Evolutionary conservation across 164 flowering plant genomes (phyloP).

Genomic region (Protea cynaroides): DNA sequence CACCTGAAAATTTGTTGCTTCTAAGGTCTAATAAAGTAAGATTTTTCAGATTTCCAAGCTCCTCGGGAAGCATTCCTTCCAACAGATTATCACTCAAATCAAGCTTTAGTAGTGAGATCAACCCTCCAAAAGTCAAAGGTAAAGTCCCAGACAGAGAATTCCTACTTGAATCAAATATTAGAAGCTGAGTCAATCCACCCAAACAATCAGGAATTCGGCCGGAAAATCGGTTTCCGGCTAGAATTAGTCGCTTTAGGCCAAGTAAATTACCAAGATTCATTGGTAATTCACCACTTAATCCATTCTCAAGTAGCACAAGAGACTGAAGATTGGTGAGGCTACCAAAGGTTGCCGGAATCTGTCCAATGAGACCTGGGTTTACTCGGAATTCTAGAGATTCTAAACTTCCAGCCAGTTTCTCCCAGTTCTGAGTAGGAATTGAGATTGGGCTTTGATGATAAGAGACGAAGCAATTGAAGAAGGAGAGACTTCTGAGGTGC

Average conservation of each 20-base stretch:
- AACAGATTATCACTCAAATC: slow-evolving; percentile 72
- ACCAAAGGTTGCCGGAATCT: slow-evolving; percentile 42
- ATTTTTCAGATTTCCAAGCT: slow-evolving; percentile 45
- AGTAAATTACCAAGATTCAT: slow-evolving; percentile 34
- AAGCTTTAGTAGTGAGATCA: slow-evolving; percentile 71
- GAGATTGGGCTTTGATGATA: slow-evolving; percentile 23
- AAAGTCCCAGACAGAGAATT: slow-evolving; percentile 58
- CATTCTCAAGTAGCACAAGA: slow-evolving; percentile 54
- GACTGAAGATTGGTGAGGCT: slow-evolving; percentile 54
- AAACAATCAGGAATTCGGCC: slow-evolving; percentile 51
- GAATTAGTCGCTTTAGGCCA: slow-evolving; percentile 41
- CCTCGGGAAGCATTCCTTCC: slow-evolving; percentile 49
- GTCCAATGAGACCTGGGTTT: slow-evolving; percentile 63
- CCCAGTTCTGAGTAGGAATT: slow-evolving; percentile 43
- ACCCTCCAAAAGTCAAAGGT: slow-evolving; percentile 51
- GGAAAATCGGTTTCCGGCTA: slow-evolving; percentile 45
- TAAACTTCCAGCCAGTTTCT: slow-evolving; percentile 37
- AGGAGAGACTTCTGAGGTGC: slow-evolving; percentile 58
- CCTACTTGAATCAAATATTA: slow-evolving; percentile 73
- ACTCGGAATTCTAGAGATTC: slow-evolving; percentile 68
- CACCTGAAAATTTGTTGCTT: slow-evolving; percentile 63
- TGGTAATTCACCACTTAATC: slow-evolving; percentile 51
- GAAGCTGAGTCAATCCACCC: slow-evolving; percentile 38
- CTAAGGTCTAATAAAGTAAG: slow-evolving; percentile 77
- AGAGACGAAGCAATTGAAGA: slow-evolving; percentile 54